These are phyloP conservation scores for Myriosclerotinia scirpicola DNA, from an alignment of 2,329 filamentous ascomycete species.

Conservation along the genomic window DNA sequence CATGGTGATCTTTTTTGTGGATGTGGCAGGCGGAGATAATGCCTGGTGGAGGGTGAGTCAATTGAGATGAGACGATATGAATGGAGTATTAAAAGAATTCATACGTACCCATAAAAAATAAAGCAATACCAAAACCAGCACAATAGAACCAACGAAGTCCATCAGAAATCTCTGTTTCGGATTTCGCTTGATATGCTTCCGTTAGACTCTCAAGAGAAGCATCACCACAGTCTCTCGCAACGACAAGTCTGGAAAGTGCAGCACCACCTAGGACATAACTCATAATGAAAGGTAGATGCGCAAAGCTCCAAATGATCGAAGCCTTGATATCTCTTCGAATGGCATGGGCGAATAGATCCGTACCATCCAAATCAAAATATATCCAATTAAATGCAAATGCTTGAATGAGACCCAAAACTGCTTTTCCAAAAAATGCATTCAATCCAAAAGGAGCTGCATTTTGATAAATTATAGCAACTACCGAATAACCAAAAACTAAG, in stretches of 20 bases:
- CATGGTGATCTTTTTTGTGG: constrained; percentile 52
- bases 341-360: constrained; percentile 57
- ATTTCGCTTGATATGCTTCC: constrained; percentile 50
- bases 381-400: constrained; percentile 62
- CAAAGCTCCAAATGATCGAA: constrained; percentile 53
- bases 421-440: constrained; percentile 62
- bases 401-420: constrained; percentile 56
- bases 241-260: constrained; percentile 57
- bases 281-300: constrained; percentile 64
- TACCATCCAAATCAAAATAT: constrained; percentile 61
- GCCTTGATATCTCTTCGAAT: constrained; percentile 53
- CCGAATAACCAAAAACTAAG: constrained; percentile 63
- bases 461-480: constrained; percentile 62
- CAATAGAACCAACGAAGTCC: constrained; percentile 65
- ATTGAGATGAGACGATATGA: not conserved
- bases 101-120: constrained; percentile 50
- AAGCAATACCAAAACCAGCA: constrained; percentile 56
- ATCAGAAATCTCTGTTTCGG: constrained; percentile 50
- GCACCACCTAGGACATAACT: constrained; percentile 59
- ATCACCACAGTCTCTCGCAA: constrained; percentile 54
- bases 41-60: constrained; percentile 31
- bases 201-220: constrained; percentile 51
- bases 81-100: not conserved
- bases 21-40: constrained; percentile 56
- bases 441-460: constrained; percentile 52